phyloP scores from a whole-genome alignment of 768 basidiomycete genomes.

The Asterophora lycoperdoides region DNA sequence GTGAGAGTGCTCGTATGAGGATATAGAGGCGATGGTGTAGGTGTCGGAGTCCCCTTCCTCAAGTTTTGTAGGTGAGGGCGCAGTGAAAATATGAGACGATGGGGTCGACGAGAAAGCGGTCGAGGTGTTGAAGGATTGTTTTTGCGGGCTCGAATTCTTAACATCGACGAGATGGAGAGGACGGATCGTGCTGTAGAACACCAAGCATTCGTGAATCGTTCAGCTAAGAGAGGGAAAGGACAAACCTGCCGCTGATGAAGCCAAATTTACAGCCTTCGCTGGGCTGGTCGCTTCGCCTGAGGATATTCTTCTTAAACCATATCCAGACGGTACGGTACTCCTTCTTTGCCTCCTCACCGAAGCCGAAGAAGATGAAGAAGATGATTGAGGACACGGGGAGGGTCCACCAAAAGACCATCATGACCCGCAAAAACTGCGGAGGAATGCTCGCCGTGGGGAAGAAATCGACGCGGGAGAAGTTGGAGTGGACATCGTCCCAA shows the following conservation, averaged over 20 bases:
- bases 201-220: not conserved
- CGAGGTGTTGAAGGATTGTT: not conserved
- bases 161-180: slow-evolving; percentile 7
- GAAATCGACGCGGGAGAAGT: not conserved
- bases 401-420: slow-evolving; percentile 28
- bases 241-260: not conserved
- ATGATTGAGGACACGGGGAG: slow-evolving; percentile 33
- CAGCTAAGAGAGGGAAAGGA: not conserved
- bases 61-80: slow-evolving; percentile 1
- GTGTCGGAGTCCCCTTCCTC: slow-evolving; percentile 2
- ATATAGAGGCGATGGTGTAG: not conserved
- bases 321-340: slow-evolving; percentile 37
- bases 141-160: not conserved
- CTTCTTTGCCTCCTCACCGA: slow-evolving; percentile 41
- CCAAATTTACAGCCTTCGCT: not conserved
- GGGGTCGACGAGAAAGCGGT: not conserved
- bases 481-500: slow-evolving; percentile 46
- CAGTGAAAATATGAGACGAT: not conserved
- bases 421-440: slow-evolving; percentile 13
- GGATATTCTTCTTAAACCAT: slow-evolving; percentile 18
- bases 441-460: slow-evolving; percentile 22
- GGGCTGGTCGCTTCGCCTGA: slow-evolving; percentile 15
- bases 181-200: not conserved
- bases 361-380: slow-evolving; percentile 52
- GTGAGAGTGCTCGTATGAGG: not conserved